Base-by-base conservation (phyloP, 2,329 filamentous ascomycete species). In the Xylariales sp. region DNA sequence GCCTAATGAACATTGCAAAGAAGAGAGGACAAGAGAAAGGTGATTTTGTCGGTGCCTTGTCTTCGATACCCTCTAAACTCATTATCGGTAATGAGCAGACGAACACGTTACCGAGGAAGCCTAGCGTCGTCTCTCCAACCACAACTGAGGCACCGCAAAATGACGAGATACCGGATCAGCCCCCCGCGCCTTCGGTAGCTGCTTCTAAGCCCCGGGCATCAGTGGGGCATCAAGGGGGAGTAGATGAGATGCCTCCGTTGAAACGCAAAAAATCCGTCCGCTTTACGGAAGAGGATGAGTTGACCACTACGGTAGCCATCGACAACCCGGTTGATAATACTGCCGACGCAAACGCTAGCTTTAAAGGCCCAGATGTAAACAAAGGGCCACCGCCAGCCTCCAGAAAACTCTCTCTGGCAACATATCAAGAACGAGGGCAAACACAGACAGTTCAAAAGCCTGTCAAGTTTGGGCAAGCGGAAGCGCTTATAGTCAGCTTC, bases 11-110 rank as follows among this genome's bases (percentile, higher is more conserved):
- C 41, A 75, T 82, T 23, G 79, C 83, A 2, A 78, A 84, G 65
- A 78, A 84, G 39, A 75, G 76, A 48, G 79, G 77, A 5, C 82
- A 83, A 34, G 81, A 83, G 23, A 81, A 79, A 61, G 81, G 82
- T 52, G 85, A 87, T 36, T 68, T 68, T 28, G 80, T 76, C 1
- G 75, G 80, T 1, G 78, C 81, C 62, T 68, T 80, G 43, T 78
- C 78, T n/a, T 73, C 73, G 1, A 79, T 79, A 6, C 77, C 77
- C 23, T 41, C 70, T 9, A 71, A 67, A 34, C 77, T 78, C 55
- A 60, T 79, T 23, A 64, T 79, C n/a, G 72, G 59, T 12, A 72
- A 69, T 43, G 69, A 74, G 46, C 65, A 69, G 34, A 52, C 45
- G 5, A 69, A 46, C 56, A 30, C 36, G 6, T 23, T 14, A 36